Percentiles rank a stretch among this genome's conserved stretches.
phyloP scores from a whole-genome alignment of 306 rosid genomes.

The Cucurbita argyrosperma region DNA sequence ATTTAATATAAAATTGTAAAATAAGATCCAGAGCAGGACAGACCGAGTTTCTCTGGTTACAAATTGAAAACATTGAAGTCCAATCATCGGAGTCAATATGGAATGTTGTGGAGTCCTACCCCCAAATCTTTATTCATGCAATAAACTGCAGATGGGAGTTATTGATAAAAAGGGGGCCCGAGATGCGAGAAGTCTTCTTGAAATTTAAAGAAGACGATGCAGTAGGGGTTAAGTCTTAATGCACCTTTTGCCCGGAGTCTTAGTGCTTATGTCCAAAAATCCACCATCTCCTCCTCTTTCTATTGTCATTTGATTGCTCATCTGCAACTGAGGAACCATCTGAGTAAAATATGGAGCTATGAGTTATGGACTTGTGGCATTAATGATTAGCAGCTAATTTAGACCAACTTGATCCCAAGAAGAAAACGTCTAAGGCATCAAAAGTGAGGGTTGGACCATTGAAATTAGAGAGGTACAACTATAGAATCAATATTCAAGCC shows the following conservation, averaged over 20 bases:
- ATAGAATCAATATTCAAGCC: neutral
- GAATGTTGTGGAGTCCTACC: neutral
- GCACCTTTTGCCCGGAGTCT: neutral
- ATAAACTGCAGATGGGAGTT: neutral
- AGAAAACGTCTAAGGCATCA: neutral
- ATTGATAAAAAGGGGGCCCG: neutral
- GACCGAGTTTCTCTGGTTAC: neutral
- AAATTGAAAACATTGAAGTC: neutral
- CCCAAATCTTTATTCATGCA: neutral
- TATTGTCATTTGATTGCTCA: slow-evolving; percentile 32
- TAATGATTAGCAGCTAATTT: neutral
- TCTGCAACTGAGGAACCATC: slow-evolving; percentile 16
- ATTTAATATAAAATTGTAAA: neutral
- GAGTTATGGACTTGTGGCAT: neutral
- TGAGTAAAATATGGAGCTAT: slow-evolving; percentile 3
- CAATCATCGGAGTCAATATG: neutral
- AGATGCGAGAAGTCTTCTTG: neutral
- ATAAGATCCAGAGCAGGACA: neutral
- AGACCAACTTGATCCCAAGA: neutral
- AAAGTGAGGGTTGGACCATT: neutral
- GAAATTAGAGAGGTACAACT: neutral
- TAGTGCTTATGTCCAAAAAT: slow-evolving; percentile 48
- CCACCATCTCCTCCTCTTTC: slow-evolving; percentile 81
- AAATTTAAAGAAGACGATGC: neutral
- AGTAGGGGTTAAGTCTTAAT: neutral